These are phyloP conservation scores for Neurospora sp. DNA, from an alignment of 495 filamentous ascomycete genomes.

Conservation along the genomic window DNA sequence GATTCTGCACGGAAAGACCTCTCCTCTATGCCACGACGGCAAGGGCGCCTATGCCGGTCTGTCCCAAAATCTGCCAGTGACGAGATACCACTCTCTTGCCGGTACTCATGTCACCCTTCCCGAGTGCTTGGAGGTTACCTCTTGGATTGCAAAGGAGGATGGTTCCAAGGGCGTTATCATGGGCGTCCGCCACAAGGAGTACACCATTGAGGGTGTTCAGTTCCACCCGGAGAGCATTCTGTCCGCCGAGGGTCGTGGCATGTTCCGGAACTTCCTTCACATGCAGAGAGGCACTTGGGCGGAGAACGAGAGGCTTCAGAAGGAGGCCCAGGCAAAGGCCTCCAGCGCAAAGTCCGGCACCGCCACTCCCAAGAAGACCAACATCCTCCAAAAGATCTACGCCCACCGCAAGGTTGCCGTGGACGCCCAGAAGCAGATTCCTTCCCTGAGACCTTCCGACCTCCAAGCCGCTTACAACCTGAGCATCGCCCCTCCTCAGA, in stretches of 20 bases:
- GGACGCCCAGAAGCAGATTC: conserved; percentile 72
- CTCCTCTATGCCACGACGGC: conserved; percentile 72
- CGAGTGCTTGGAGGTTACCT: conserved; percentile 76
- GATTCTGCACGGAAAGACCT: conserved; percentile 96
- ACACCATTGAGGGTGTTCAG: conserved; percentile 85
- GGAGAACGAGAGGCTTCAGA: conserved; percentile 53
- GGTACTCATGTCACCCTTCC: conserved; percentile 87
- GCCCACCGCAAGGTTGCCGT: conserved; percentile 70
- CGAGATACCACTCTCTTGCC: conserved; percentile 92
- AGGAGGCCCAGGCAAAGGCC: conserved; percentile 20
- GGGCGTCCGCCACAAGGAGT: conserved; percentile 89
- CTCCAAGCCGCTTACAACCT: conserved; percentile 82
- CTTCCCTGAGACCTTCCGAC: conserved; percentile 72
- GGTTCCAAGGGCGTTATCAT: conserved; percentile 75
- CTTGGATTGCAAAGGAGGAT: conserved; percentile 67
- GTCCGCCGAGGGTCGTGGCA: conserved; percentile 73
- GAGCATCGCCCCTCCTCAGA: conserved; percentile 73
- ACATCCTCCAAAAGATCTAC: conserved; percentile 89
- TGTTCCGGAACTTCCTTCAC: conserved; percentile 85
- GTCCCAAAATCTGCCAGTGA: conserved; percentile 70
- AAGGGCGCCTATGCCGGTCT: conserved; percentile 80
- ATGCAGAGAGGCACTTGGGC: conserved; percentile 86
- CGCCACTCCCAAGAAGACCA: conserved; percentile 48
- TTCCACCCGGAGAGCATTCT: conserved; percentile 98
- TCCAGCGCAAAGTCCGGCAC: conserved; percentile 4